These are phyloP conservation scores for Ogataea ramenticola DNA, from an alignment of 805 yeast genomes.

Conservation along the genomic window DNA sequence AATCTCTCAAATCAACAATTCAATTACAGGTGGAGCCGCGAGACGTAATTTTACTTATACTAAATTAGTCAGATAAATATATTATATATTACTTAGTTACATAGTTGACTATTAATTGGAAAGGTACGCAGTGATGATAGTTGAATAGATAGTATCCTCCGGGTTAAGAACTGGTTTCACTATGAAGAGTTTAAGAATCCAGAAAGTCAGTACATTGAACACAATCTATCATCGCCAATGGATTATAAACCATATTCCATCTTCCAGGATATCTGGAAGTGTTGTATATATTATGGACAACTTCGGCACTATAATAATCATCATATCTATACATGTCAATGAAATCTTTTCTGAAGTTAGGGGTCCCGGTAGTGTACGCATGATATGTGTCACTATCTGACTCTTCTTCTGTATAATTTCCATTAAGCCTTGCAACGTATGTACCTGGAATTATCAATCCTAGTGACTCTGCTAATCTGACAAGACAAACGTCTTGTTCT, in stretches of 20 bases:
- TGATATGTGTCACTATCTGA: slow-evolving; percentile 3
- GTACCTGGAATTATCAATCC: slow-evolving; percentile 15
- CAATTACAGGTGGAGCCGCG: too few relatives aligned
- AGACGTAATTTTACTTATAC: too few relatives aligned
- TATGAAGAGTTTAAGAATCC: not conserved
- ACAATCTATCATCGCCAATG: not conserved
- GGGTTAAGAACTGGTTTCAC: too few relatives aligned
- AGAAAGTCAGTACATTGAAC: slow-evolving; percentile 3
- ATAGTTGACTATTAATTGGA: not conserved
- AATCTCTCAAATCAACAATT: too few relatives aligned
- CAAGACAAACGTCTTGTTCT: slow-evolving; percentile 5
- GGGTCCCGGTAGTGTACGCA: slow-evolving; percentile 14
- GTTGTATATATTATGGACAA: not conserved
- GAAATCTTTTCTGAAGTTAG: slow-evolving; percentile 9
- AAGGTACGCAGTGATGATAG: not conserved
- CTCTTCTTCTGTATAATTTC: not conserved
- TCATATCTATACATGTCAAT: not conserved
- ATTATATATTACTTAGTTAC: not conserved
- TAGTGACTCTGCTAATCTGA: slow-evolving; percentile 16
- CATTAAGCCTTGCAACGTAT: slow-evolving; percentile 9
- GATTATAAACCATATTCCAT: slow-evolving; percentile 16
- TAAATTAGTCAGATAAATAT: too few relatives aligned
- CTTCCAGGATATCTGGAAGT: slow-evolving; percentile 10
- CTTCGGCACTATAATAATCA: not conserved
- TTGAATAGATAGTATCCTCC: too few relatives aligned